phyloP scores from a whole-genome alignment of 2,329 filamentous ascomycete genomes.

The Sporothrix schenckii region DNA sequence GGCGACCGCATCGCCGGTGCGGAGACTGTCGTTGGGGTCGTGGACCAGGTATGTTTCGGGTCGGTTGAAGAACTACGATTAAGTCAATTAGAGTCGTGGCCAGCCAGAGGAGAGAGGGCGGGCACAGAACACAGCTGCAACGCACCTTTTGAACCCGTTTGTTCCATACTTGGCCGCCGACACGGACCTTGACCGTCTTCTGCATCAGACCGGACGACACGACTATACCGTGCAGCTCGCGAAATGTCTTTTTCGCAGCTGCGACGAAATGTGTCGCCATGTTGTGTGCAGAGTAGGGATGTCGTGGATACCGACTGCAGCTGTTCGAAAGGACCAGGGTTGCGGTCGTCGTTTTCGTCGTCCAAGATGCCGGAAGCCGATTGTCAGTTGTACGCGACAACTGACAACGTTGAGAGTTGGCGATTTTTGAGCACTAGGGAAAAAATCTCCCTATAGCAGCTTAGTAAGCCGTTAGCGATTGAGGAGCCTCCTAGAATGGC shows the following conservation, averaged over 20 bases:
- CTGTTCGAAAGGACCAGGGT: background rate
- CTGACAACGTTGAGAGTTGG: background rate
- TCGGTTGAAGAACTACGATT: constrained; percentile 62
- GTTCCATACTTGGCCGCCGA: constrained; percentile 74
- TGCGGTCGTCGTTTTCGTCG: background rate
- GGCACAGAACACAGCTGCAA: constrained; percentile 1
- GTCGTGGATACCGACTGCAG: background rate
- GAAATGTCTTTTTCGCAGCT: constrained; percentile 50
- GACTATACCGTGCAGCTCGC: constrained; percentile 68
- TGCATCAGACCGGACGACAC: constrained; percentile 77
- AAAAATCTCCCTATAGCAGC: constrained; percentile 18
- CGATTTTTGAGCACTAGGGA: background rate
- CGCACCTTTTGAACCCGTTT: constrained; percentile 70
- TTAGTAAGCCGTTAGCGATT: constrained; percentile 19
- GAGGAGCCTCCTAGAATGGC: background rate
- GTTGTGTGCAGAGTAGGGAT: background rate
- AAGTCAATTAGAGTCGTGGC: background rate
- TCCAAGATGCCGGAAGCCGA: background rate
- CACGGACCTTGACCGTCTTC: constrained; percentile 76
- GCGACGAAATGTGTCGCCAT: constrained; percentile 46
- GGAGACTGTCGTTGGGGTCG: constrained; percentile 74
- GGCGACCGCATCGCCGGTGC: constrained; percentile 73
- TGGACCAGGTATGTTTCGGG: constrained; percentile 71
- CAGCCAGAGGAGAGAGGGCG: background rate
- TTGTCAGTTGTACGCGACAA: constrained; percentile 14